Evolutionary conservation across 768 basidiomycete species (phyloP), one percentile per base, ranked within the genome.

Genomic region (Tulasnella sp.): DNA sequence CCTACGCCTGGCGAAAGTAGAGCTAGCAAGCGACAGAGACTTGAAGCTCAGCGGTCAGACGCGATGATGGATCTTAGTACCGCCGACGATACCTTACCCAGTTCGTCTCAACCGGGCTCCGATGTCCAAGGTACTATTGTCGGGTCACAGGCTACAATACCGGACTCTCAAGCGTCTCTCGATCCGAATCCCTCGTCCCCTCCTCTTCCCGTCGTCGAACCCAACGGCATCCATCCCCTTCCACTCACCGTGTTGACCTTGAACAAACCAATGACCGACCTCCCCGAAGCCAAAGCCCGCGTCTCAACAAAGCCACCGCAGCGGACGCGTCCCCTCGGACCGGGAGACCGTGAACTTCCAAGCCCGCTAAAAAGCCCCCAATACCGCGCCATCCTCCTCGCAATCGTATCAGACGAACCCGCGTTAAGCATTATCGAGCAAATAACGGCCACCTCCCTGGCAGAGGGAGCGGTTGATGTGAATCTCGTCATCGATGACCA

Each of bases 401-500:
- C 76, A 3, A 77, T 77, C 68, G 52, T 75, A n/a, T 31, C 75
- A 4, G 71, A 74, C 58, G 74, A 67, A 39, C 64, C 69, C 6
- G 76, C 77, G 7, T 8, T 14, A 6, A 36, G 19, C 29, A 36
- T 76, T 12, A n/a, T 76, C 34, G 75, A 76, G 29, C 52, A 45
- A 19, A 76, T 77, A 31, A 38, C 74, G 6, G 34, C 67, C 1
- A 38, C 75, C 19, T 64, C 52, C 22, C 29, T 38, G 29, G n/a
- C 74, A 8, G 74, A 75, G 3, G 58, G 54, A 1, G n/a, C 39
- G 6, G 36, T 84, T n/a, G 93, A 96, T 77, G 84, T 94, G 69
- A 93, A 99, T 81, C 86, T 88, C n/a, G 86, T 97, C 54, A 87
- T 99, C 54, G 97, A 99, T 80, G 94, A 97, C 79, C 92, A 95